Percentiles rank a stretch among this genome's conserved stretches.
phyloP scores from a whole-genome alignment of 805 yeast species.

The Pichia membranifaciens region DNA sequence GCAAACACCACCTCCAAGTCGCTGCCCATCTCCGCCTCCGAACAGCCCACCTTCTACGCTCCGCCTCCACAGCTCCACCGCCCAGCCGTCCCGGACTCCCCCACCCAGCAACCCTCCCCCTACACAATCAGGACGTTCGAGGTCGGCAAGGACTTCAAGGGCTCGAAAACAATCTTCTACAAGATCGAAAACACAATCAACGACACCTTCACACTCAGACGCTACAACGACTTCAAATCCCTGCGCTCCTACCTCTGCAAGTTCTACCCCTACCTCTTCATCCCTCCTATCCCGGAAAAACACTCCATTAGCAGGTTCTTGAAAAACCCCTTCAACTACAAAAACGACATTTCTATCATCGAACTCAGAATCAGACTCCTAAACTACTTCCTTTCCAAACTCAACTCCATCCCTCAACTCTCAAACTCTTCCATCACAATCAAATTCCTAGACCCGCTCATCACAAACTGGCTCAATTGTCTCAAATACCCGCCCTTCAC shows the following conservation, averaged over 20 bases:
- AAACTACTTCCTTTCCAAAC: slow-evolving; percentile 37
- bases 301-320: slow-evolving; percentile 43
- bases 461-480: slow-evolving; percentile 46
- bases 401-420: slow-evolving; percentile 33
- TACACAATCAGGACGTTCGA: slow-evolving; percentile 19
- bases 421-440: slow-evolving; percentile 34
- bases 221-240: slow-evolving; percentile 90
- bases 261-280: slow-evolving; percentile 76
- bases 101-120: not conserved
- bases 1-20: not conserved
- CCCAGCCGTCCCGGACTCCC: not conserved
- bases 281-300: slow-evolving; percentile 94
- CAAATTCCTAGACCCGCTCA: slow-evolving; percentile 48
- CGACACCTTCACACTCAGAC: slow-evolving; percentile 42
- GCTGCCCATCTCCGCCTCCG: not conserved
- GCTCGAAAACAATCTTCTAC: slow-evolving; percentile 30
- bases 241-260: slow-evolving; percentile 63
- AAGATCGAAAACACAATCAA: slow-evolving; percentile 18
- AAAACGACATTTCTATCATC: slow-evolving; percentile 31
- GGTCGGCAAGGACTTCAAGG: slow-evolving; percentile 21
- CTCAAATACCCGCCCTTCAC: slow-evolving; percentile 33
- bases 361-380: slow-evolving; percentile 44
- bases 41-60: slow-evolving; percentile 5
- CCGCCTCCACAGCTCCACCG: not conserved
- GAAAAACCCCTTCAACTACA: slow-evolving; percentile 29